Conservation (phyloP, 2,329 filamentous ascomycete genomes). For the Phaeoacremonium minimum region DNA sequence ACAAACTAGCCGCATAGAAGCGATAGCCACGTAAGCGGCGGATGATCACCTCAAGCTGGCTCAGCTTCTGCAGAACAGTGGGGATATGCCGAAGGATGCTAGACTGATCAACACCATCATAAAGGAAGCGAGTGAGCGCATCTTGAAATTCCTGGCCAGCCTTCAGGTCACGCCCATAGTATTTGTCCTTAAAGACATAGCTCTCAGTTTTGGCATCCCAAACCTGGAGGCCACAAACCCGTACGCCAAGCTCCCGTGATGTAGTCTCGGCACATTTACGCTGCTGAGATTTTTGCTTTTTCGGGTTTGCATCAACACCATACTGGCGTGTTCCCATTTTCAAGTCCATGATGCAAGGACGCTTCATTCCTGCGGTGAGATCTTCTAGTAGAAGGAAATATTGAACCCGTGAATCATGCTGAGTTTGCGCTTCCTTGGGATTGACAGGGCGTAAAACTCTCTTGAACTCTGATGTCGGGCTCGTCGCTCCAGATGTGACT, state of each 20-base stretch:
- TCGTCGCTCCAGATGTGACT: constrained; percentile 28
- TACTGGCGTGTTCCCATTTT: constrained; percentile 99
- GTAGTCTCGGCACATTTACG: constrained; percentile 92
- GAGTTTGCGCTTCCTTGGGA: constrained; percentile 70
- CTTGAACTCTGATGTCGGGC: constrained; percentile 29
- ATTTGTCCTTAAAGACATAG: constrained; percentile 98
- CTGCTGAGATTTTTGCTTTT: constrained; percentile 89
- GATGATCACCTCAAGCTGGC: constrained; percentile 79
- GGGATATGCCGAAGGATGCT: constrained; percentile 87
- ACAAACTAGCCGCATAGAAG: constrained; percentile 89
- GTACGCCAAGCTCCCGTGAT: constrained; percentile 83
- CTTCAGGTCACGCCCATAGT: constrained; percentile 85
- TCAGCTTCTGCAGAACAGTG: constrained; percentile 77
- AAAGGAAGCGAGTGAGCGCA: constrained; percentile 84
- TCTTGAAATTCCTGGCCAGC: constrained; percentile 85
- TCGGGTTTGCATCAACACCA: constrained; percentile 83
- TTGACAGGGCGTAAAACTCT: constrained; percentile 61
- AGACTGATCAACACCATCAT: constrained; percentile 76
- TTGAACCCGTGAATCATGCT: constrained; percentile 66
- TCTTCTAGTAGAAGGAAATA: constrained; percentile 94
- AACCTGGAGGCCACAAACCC: constrained; percentile 92
- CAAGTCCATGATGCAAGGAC: constrained; percentile 92
- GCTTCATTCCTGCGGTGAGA: constrained; percentile 92
- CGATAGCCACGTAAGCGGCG: constrained; percentile 76
- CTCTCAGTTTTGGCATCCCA: constrained; percentile 82